These are phyloP conservation scores for Bonia amplexicaulis DNA, from an alignment of 176 grass and related monocot genomes.

Conservation along the genomic window DNA sequence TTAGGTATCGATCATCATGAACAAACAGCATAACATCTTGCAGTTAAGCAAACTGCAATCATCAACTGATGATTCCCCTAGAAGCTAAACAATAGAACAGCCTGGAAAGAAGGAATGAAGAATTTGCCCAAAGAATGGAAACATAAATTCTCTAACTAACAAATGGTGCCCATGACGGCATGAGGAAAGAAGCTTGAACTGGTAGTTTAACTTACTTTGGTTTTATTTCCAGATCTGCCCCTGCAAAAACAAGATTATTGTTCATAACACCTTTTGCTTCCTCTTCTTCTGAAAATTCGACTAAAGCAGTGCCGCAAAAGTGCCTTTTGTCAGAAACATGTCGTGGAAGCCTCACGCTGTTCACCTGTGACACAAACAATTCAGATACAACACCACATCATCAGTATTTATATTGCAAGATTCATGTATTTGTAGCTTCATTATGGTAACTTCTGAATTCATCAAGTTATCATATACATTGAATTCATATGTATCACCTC, in stretches of 20 bases:
- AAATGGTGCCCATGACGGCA: background rate
- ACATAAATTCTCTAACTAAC: constrained; percentile 9
- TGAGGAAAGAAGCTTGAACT: constrained; percentile 23
- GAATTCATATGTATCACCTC: background rate
- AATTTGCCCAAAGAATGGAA: background rate
- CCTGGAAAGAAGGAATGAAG: background rate
- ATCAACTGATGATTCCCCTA: background rate
- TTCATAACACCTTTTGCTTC: constrained; percentile 58
- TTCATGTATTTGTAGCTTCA: background rate
- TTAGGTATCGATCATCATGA: background rate
- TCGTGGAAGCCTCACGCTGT: constrained; percentile 79
- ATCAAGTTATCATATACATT: constrained; percentile 10
- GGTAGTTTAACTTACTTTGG: constrained; percentile 54
- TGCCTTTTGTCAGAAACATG: constrained; percentile 69
- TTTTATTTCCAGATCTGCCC: constrained; percentile 68
- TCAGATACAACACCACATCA: background rate
- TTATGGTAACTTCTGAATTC: background rate
- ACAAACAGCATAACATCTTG: constrained; percentile 6
- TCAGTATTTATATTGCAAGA: background rate
- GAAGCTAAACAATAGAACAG: constrained; percentile 1
- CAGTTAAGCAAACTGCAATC: background rate
- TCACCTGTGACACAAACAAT: constrained; percentile 58
- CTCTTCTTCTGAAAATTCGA: constrained; percentile 92
- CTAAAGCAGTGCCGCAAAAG: constrained; percentile 77
- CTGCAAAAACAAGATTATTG: constrained; percentile 53